phyloP scores from a whole-genome alignment of 169 alveolate genomes.

The Babesia bovis region DNA sequence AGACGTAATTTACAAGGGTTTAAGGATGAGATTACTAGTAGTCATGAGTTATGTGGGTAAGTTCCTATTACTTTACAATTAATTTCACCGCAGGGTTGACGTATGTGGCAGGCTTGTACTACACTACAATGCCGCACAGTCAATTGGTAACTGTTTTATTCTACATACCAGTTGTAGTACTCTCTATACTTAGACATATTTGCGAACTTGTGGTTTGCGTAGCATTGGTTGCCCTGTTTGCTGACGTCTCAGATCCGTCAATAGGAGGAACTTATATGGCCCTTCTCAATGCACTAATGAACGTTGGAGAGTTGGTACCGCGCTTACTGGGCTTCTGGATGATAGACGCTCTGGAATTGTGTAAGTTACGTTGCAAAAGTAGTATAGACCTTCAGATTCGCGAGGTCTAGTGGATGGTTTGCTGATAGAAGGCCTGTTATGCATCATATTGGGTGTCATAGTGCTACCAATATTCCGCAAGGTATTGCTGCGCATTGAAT shows the following conservation, averaged over 20 bases:
- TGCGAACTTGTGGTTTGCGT: constrained; percentile 19
- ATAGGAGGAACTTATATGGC: constrained; percentile 86
- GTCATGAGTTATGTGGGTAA: constrained; percentile 10
- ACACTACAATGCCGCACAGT: constrained; percentile 4
- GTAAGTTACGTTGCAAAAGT: not conserved
- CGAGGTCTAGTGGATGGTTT: constrained; percentile 33
- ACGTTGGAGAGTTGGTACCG: constrained; percentile 70
- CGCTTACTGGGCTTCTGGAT: constrained; percentile 20
- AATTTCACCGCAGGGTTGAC: constrained; percentile 21
- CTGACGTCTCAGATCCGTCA: constrained; percentile 78
- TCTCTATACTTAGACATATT: constrained; percentile 17
- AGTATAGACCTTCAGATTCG: not conserved
- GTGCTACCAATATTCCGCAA: constrained; percentile 25
- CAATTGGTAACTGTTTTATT: not conserved
- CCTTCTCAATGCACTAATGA: constrained; percentile 79
- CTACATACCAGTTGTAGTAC: not conserved
- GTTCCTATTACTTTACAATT: not conserved
- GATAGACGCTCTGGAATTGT: constrained; percentile 16
- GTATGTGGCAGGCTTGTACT: constrained; percentile 28
- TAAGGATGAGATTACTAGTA: not conserved
- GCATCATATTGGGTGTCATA: constrained; percentile 28
- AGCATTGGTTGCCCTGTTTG: constrained; percentile 72
- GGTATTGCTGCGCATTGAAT: constrained; percentile 16
- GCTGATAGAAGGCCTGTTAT: constrained; percentile 24
- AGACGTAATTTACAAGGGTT: constrained; percentile 21